Base-by-base conservation (phyloP, 495 filamentous ascomycete species). In the Xanthoparmelia taractica region DNA sequence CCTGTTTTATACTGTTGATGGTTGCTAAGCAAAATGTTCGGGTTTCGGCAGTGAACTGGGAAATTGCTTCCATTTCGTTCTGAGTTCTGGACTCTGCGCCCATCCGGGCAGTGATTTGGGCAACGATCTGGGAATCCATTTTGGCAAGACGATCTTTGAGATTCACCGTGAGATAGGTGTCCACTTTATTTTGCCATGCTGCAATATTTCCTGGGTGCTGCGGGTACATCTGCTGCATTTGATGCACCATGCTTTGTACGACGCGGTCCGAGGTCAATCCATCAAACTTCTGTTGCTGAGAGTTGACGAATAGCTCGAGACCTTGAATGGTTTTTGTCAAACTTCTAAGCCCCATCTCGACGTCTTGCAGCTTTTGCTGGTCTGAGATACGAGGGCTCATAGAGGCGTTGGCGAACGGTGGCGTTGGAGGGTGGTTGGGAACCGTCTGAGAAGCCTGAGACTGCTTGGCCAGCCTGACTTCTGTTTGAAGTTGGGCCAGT, bases 221-320 rank as follows among this genome's bases (percentile, higher is more conserved):
- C 7, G 63, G 57, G 18, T 65, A 65, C 58, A 60, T 55, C 12
- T 43, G 59, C 34, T 55, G 57, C 45, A 65, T 20, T 20, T 65
- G 58, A 36, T 60, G 33, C 2, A 65, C 54, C 23, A 65, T 65
- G 43, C 50, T 18, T 1, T 61, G 37, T 27, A 58, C 43, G 7
- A 65, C 5, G 27, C 54, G 57, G 23, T 65, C 57, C 10, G 63
- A 50, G 29, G 47, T 60, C 18, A 65, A 37, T 8, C 55, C 55
- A 27, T 65, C 63, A 34, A 65, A 65, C 12, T 57, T 52, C 27
- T 65, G 63, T 29, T 65, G 57, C 25, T 65, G 63, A 15, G 48
- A 40, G 7, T 43, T 27, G 17, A 60, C 37, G 10, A 60, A 40
- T 0, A 36, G 18, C 15, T 65, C 63, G 23, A 65, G 18, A 29